Evolutionary conservation across 192 early-diverging fungal species (phyloP).

Genomic region (Coemansia sp.): DNA sequence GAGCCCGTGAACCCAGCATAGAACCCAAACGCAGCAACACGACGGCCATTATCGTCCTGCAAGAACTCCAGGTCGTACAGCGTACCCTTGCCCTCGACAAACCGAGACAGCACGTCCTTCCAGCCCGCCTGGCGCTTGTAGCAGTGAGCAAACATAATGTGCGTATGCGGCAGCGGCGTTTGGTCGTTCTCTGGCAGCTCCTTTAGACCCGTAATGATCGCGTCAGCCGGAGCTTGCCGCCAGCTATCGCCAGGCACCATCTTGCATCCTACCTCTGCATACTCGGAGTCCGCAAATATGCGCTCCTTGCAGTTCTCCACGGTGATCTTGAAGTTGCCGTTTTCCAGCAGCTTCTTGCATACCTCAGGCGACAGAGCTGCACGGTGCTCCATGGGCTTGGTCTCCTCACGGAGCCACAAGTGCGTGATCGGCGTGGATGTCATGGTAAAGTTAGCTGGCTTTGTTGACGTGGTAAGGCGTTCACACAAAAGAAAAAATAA

Average conservation of each 20-base stretch:
- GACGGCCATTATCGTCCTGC: slow-evolving; percentile 74
- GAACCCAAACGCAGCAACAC: slow-evolving; percentile 97
- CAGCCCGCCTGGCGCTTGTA: slow-evolving; percentile 95
- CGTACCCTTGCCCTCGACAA: slow-evolving; percentile 78
- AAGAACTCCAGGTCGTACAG: slow-evolving; percentile 96
- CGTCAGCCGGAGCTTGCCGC: slow-evolving; percentile 80
- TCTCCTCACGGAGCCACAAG: slow-evolving; percentile 96
- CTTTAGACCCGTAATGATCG: slow-evolving; percentile 96
- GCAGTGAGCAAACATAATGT: slow-evolving; percentile 99
- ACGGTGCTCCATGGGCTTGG: slow-evolving; percentile 94
- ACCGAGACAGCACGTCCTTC: slow-evolving; percentile 83
- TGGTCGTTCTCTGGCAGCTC: slow-evolving; percentile 93
- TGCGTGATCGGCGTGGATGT: slow-evolving; percentile 43
- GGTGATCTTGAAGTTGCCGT: slow-evolving; percentile 77
- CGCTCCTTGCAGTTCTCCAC: slow-evolving; percentile 79
- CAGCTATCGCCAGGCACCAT: slow-evolving; percentile 78
- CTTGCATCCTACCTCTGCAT: slow-evolving; percentile 76
- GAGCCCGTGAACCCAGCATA: slow-evolving; percentile 95
- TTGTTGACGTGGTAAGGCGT: too few relatives aligned
- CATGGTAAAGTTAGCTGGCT: neutral
- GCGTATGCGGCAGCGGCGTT: slow-evolving; percentile 83
- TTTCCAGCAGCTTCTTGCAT: slow-evolving; percentile 72
- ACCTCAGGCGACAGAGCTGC: slow-evolving; percentile 86
- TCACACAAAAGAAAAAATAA: neutral
- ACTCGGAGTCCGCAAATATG: slow-evolving; percentile 90